A percentile compares a stretch with the other conserved stretches of the same genome.
phyloP scores from a whole-genome alignment of 169 alveolate genomes.

The Cryptosporidium xiaoi region DNA sequence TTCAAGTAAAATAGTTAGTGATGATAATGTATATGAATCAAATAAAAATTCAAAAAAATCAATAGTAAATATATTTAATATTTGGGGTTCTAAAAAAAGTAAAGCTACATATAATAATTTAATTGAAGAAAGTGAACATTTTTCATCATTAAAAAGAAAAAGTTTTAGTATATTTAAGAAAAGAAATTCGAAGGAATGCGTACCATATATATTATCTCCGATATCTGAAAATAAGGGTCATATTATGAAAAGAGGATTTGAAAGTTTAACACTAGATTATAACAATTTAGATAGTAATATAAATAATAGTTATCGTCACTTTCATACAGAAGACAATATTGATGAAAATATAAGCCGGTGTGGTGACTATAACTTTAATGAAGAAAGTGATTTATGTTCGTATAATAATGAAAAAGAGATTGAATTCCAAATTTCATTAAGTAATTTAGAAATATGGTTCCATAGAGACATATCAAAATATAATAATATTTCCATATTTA shows the following conservation, averaged over 20 bases:
- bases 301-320: not conserved
- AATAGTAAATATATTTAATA: not conserved
- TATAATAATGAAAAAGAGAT: not conserved
- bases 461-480: slow-evolving; percentile 34
- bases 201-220: not conserved
- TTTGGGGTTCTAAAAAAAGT: slow-evolving; percentile 27
- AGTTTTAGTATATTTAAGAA: slow-evolving; percentile 39
- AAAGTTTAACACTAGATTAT: not conserved
- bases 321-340: slow-evolving; percentile 1
- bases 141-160: not conserved
- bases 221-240: not conserved
- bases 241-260: not conserved
- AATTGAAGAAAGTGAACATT: not conserved
- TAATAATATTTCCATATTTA: not conserved
- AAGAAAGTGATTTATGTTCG: not conserved
- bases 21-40: too few relatives aligned
- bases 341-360: not conserved
- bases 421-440: slow-evolving; percentile 23
- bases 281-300: not conserved
- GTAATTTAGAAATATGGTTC: slow-evolving; percentile 60
- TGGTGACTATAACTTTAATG: not conserved
- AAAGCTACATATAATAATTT: not conserved
- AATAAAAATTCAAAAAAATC: not conserved
- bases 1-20: not conserved
- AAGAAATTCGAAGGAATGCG: slow-evolving; percentile 21